These are phyloP conservation scores for Elaeis guineensis DNA, from an alignment of 176 grass and related monocot genomes.

Conservation along the genomic window DNA sequence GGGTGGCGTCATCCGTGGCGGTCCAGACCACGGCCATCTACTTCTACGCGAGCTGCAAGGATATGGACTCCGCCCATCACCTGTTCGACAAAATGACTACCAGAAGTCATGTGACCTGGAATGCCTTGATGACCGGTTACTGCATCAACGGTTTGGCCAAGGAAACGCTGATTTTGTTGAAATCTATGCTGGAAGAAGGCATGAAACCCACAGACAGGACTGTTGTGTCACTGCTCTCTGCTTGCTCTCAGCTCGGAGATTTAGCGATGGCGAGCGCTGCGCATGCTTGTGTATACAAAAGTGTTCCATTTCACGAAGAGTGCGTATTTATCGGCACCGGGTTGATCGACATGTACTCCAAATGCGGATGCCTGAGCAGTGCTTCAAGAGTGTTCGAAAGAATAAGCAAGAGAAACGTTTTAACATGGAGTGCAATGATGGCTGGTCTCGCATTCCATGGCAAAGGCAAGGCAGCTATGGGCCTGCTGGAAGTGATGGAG, in stretches of 20 bases:
- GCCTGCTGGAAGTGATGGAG: slow-evolving; percentile 1
- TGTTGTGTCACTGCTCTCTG: background rate
- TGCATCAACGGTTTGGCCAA: background rate
- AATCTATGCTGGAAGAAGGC: background rate
- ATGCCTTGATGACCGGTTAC: slow-evolving; percentile 8
- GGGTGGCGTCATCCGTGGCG: background rate
- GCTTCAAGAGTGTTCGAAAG: slow-evolving; percentile 4
- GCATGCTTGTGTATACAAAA: slow-evolving; percentile 5
- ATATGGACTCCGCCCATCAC: background rate
- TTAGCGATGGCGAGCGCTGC: background rate
- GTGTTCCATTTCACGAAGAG: background rate
- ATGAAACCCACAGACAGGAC: background rate
- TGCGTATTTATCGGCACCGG: slow-evolving; percentile 2
- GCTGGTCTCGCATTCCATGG: background rate
- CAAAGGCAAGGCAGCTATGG: background rate
- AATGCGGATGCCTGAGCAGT: slow-evolving; percentile 9
- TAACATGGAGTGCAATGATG: slow-evolving; percentile 12
- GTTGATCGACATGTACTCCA: slow-evolving; percentile 16
- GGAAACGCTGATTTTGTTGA: slow-evolving; percentile 7
- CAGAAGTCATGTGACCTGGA: slow-evolving; percentile 10
- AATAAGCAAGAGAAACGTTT: slow-evolving; percentile 2
- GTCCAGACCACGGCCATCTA: background rate
- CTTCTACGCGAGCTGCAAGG: slow-evolving; percentile 8
- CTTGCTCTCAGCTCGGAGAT: slow-evolving; percentile 10
- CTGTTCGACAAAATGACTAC: slow-evolving; percentile 13